These are phyloP conservation scores for Pseudopithomyces chartarum DNA, from an alignment of 2,329 filamentous ascomycete species.

Conservation along the genomic window DNA sequence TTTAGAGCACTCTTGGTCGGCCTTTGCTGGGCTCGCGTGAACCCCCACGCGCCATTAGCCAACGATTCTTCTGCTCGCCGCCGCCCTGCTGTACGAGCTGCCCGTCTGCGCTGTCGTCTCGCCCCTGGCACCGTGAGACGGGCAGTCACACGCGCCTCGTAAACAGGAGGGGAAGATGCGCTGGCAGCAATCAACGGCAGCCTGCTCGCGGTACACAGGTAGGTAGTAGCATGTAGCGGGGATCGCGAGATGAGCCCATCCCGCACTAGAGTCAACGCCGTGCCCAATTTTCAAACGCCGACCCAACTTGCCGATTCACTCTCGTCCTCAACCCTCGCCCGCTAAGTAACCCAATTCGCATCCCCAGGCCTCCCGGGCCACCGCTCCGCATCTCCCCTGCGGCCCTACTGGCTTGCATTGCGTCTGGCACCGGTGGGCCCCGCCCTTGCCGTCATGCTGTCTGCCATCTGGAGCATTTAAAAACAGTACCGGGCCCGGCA, in stretches of 20 bases:
- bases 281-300: constrained; percentile 40
- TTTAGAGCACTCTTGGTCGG: no score
- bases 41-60: constrained; percentile 6
- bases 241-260: constrained; percentile 32
- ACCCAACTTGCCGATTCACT: constrained; percentile 18
- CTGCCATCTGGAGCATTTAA: constrained; percentile 34
- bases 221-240: constrained; percentile 42
- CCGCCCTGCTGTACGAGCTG: neutral
- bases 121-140: no score
- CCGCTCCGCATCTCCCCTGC: constrained; percentile 19
- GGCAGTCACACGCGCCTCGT: neutral
- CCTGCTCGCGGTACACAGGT: constrained; percentile 35
- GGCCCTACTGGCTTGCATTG: constrained; percentile 29
- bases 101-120: neutral
- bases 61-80: neutral
- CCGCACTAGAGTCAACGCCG: constrained; percentile 31
- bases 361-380: constrained; percentile 17
- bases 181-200: constrained; percentile 21
- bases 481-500: constrained; percentile 29
- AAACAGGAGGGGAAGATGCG: constrained; percentile 13
- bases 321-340: constrained; percentile 21
- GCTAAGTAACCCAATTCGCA: constrained; percentile 19
- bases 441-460: constrained; percentile 44
- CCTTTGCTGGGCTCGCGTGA: constrained; percentile 2
- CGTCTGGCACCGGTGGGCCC: constrained; percentile 33